A percentile compares a stretch with the other conserved stretches of the same genome.
Conservation (phyloP, 2,329 filamentous ascomycete species). For the Aspergillus ruber region DNA sequence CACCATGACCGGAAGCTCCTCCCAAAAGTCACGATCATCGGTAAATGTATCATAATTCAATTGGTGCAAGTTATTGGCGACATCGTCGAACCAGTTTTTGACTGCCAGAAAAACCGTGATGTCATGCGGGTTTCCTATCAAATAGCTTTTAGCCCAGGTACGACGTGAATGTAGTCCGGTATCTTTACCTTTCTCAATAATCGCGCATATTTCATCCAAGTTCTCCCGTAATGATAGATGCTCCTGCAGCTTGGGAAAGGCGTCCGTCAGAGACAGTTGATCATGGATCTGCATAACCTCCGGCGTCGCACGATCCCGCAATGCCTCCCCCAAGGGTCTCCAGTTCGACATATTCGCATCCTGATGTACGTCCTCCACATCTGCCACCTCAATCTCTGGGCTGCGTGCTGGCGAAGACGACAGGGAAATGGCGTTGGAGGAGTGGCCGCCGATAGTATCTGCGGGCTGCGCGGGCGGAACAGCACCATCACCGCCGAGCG, state of each 20-base stretch:
- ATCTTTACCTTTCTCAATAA: slow-evolving; percentile 34
- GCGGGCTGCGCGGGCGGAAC: slow-evolving; percentile 9
- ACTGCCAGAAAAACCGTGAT: slow-evolving; percentile 26
- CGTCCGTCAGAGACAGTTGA: slow-evolving; percentile 24
- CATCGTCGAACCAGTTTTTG: slow-evolving; percentile 39
- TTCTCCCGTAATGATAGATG: slow-evolving; percentile 25
- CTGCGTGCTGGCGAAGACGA: slow-evolving; percentile 40
- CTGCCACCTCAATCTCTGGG: slow-evolving; percentile 45
- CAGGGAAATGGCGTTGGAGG: slow-evolving; percentile 32
- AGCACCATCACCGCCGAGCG: slow-evolving; percentile 1
- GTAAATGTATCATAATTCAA: slow-evolving; percentile 29
- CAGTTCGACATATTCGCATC: slow-evolving; percentile 41
- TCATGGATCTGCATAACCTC: slow-evolving; percentile 32
- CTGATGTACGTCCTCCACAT: slow-evolving; percentile 45
- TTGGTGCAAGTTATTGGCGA: slow-evolving; percentile 26
- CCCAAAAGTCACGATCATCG: slow-evolving; percentile 42
- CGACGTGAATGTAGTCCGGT: not conserved
- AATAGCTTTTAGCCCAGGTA: slow-evolving; percentile 3
- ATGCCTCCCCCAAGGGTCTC: slow-evolving; percentile 31
- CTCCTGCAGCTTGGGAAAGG: slow-evolving; percentile 31
- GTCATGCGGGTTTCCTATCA: slow-evolving; percentile 27
- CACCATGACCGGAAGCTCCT: slow-evolving; percentile 34
- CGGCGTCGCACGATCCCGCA: slow-evolving; percentile 23
- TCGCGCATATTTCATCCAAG: slow-evolving; percentile 23
- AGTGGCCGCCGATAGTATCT: slow-evolving; percentile 14